Conservation (phyloP, 1,284 basidiomycete species). For the Boletus hoseneyae region DNA sequence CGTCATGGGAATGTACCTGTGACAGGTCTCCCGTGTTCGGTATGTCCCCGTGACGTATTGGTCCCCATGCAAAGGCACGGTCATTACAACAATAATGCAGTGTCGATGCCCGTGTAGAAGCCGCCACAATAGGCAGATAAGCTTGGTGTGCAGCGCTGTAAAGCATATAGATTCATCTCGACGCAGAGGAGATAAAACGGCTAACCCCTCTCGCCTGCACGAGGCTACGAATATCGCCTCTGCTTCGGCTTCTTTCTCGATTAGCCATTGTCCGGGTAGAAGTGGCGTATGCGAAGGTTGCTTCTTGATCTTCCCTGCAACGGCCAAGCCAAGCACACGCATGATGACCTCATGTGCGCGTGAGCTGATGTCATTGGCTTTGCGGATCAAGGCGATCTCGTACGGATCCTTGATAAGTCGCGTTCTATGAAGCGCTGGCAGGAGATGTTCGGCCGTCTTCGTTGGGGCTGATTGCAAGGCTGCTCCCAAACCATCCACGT, state of each 20-base stretch:
- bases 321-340: slow-evolving; percentile 80
- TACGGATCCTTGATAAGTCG: slow-evolving; percentile 71
- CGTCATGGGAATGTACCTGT: slow-evolving; percentile 31
- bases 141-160: slow-evolving; percentile 78
- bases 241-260: slow-evolving; percentile 86
- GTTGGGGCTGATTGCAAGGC: slow-evolving; percentile 40
- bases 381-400: slow-evolving; percentile 72
- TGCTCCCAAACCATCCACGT: slow-evolving; percentile 24
- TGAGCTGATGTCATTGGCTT: slow-evolving; percentile 82
- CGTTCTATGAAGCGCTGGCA: slow-evolving; percentile 72
- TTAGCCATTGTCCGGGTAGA: slow-evolving; percentile 76
- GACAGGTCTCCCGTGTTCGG: slow-evolving; percentile 47
- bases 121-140: slow-evolving; percentile 87
- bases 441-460: slow-evolving; percentile 48
- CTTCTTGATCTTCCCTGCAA: slow-evolving; percentile 48
- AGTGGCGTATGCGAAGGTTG: slow-evolving; percentile 43
- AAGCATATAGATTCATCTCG: slow-evolving; percentile 5
- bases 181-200: slow-evolving; percentile 4
- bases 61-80: slow-evolving; percentile 76
- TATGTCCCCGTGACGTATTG: slow-evolving; percentile 54
- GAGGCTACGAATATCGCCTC: slow-evolving; percentile 89
- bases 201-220: slow-evolving; percentile 80
- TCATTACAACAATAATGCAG: slow-evolving; percentile 90
- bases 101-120: slow-evolving; percentile 79
- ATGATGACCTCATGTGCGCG: slow-evolving; percentile 87